Percentiles rank a stretch among this genome's conserved stretches.
Evolutionary conservation across 108 stramenopile genomes (phyloP).

Genomic region (Conticribra guillardii): DNA sequence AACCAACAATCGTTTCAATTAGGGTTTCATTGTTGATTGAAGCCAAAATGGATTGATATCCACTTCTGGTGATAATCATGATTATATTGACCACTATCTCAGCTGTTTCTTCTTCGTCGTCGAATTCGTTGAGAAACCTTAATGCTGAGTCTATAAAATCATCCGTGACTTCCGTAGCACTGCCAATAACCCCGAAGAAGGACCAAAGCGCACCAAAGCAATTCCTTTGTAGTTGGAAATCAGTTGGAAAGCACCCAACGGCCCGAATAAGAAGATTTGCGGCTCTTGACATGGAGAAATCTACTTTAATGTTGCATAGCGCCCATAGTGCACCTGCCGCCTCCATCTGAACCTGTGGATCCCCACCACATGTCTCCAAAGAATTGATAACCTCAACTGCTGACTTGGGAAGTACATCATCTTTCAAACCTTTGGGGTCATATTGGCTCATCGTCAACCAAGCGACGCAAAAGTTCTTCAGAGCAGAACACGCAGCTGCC

Average conservation of each 20-base stretch:
- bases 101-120: slow-evolving; percentile 25
- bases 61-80: slow-evolving; percentile 11
- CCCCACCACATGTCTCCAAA: no score
- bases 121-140: slow-evolving; percentile 11
- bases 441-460: no score
- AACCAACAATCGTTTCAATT: slow-evolving; percentile 26
- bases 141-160: slow-evolving; percentile 12
- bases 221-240: no score
- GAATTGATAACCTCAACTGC: no score
- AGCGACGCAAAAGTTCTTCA: not conserved
- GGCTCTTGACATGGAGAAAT: no score
- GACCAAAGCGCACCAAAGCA: slow-evolving; percentile 9
- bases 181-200: slow-evolving; percentile 10
- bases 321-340: no score
- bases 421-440: no score
- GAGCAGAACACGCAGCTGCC: not conserved
- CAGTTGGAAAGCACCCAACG: no score
- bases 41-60: slow-evolving; percentile 5
- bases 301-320: no score
- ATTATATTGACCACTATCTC: slow-evolving; percentile 17
- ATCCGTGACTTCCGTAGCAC: slow-evolving; percentile 6
- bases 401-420: no score
- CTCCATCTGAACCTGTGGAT: no score
- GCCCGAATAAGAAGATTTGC: no score
- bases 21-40: slow-evolving; percentile 17